Evolutionary conservation across 768 basidiomycete genomes (phyloP).

Genomic region (Tulasnella sp.): DNA sequence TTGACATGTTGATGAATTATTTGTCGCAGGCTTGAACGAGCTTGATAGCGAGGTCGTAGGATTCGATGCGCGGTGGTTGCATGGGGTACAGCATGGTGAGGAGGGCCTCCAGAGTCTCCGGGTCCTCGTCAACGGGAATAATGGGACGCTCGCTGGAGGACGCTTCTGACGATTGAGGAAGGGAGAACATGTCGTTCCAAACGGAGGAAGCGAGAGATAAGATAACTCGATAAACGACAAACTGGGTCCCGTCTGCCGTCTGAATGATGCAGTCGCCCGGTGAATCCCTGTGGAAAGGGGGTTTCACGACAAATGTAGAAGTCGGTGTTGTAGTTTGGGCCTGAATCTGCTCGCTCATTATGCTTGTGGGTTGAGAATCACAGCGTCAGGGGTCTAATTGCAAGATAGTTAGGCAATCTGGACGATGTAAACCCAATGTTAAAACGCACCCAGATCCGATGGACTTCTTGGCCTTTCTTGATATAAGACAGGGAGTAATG

Average conservation of each 20-base stretch:
- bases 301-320: neutral
- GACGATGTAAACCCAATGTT: no score
- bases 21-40: constrained; percentile 20
- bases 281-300: constrained; percentile 14
- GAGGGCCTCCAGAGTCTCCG: neutral
- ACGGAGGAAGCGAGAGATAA: constrained; percentile 16
- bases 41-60: constrained; percentile 17
- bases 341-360: neutral
- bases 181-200: constrained; percentile 15
- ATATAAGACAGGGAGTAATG: no score
- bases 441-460: no score
- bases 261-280: constrained; percentile 21
- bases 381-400: no score
- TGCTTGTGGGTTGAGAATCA: neutral
- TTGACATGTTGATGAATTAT: neutral
- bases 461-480: no score
- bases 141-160: neutral
- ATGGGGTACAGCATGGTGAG: constrained; percentile 14
- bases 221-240: constrained; percentile 7
- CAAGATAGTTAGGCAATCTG: no score
- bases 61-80: neutral
- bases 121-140: constrained; percentile 2
- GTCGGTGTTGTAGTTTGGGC: neutral
- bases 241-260: neutral
- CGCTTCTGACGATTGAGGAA: constrained; percentile 8